A percentile compares a stretch with the other conserved stretches of the same genome.
phyloP scores from a whole-genome alignment of 2,329 filamentous ascomycete species.

The Thielaviopsis ethacetica region DNA sequence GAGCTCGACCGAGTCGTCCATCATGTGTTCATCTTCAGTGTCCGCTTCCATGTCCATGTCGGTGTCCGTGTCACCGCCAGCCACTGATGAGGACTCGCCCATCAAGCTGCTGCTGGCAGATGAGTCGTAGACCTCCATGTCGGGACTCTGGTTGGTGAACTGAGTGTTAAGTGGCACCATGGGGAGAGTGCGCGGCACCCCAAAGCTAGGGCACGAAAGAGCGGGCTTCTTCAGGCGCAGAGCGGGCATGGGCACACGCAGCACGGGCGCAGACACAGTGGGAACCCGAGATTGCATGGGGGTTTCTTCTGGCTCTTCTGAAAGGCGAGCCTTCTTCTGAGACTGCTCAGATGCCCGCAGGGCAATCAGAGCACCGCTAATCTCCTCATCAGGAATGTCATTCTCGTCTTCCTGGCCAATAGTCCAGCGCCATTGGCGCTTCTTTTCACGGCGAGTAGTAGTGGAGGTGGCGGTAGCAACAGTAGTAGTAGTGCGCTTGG shows the following conservation, averaged over 20 bases:
- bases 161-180: not conserved
- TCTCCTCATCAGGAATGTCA: slow-evolving; percentile 20
- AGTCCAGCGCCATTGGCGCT: slow-evolving; percentile 49
- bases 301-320: not conserved
- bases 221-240: not conserved
- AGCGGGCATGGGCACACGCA: not conserved
- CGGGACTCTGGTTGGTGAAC: not conserved
- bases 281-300: not conserved
- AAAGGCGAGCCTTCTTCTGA: slow-evolving; percentile 10
- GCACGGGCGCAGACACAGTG: not conserved
- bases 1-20: slow-evolving; percentile 16
- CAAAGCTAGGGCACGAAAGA: not conserved
- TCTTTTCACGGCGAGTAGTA: slow-evolving; percentile 35
- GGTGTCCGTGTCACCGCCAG: slow-evolving; percentile 11
- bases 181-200: not conserved
- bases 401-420: slow-evolving; percentile 34
- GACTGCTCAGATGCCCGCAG: slow-evolving; percentile 19
- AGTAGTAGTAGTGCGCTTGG: slow-evolving; percentile 23
- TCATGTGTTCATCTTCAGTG: slow-evolving; percentile 17
- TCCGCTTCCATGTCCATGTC: slow-evolving; percentile 12
- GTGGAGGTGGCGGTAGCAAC: not conserved
- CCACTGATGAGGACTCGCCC: slow-evolving; percentile 3
- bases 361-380: slow-evolving; percentile 27
- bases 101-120: slow-evolving; percentile 1
- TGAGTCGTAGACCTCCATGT: slow-evolving; percentile 6